Evolutionary conservation across 768 basidiomycete species (phyloP), one percentile per base, ranked within the genome.

Genomic region (Pleurotus tuber-regium): DNA sequence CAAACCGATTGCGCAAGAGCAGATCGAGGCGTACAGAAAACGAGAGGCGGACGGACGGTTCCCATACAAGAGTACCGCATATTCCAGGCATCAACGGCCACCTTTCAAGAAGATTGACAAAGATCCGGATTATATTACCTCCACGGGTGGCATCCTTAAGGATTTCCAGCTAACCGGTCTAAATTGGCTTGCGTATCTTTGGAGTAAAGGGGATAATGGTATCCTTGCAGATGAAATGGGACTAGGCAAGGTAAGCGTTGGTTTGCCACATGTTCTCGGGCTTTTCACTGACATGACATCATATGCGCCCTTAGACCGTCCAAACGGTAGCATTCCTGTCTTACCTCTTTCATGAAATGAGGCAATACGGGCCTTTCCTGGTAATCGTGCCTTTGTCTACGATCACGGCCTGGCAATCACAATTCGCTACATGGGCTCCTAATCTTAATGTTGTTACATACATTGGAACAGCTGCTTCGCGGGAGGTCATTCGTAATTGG

Each of bases 171-270:
- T 98, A 33, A 97, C 93, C 2, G 97, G 97, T 19, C 77, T 99
- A 56, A 99, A 99, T 64, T 99, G 97, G 97, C 78, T 99, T n/a
- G 88, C 92, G 3, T 98, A 96, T 68, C 74, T 95, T 12, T 98
- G 97, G 97, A 85, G 81, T 57, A 84, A 92, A 59, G 91, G 91
- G 7, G 89, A 96, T 60, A 98, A 98, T 64, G 97, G 97, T 16
- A 97, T 99, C 53, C 73, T 99, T 29, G 97, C 97, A 1, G 97
- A 99, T 63, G 97, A 99, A 78, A 99, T 98, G 97, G 97, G 97
- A 66, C 87, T 99, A 21, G 97, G 97, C 49, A 99, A 99, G 83
- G 80, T 89, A 56, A 40, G 59, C 54, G n/a, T 57, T 8, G 14
- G 53, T 42, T 29, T 0, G n/a, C 50, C 40, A 49, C 4, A 29